Percentiles rank a stretch among this genome's conserved stretches.
Conservation (phyloP, 1,284 basidiomycete genomes). For the Marasmius fiardii region DNA sequence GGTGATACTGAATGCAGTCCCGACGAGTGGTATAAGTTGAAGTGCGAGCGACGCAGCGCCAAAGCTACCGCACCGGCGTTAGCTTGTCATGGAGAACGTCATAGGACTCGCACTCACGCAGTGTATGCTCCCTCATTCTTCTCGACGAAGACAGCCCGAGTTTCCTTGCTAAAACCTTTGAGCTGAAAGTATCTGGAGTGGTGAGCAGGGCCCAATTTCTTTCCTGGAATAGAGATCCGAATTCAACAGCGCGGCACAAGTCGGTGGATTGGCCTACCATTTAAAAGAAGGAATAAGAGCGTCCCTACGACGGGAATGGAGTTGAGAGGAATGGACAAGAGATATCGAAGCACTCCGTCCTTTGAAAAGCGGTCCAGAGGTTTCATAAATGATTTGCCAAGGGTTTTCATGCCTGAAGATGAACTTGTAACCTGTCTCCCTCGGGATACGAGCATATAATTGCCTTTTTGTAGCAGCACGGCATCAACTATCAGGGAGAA, state of each 20-base stretch:
- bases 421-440: constrained; percentile 28
- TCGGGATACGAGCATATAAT: constrained; percentile 35
- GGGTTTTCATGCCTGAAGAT: constrained; percentile 23
- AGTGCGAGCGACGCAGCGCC: constrained; percentile 58
- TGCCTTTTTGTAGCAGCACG: constrained; percentile 38
- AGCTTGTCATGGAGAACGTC: not conserved
- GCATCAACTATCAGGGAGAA: constrained; percentile 34
- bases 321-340: constrained; percentile 61
- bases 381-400: constrained; percentile 35
- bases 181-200: constrained; percentile 71
- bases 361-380: constrained; percentile 33
- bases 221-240: constrained; percentile 23
- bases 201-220: constrained; percentile 55
- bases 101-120: constrained; percentile 31
- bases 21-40: constrained; percentile 60
- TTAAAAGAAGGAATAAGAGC: constrained; percentile 54
- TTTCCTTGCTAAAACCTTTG: constrained; percentile 47
- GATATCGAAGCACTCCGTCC: constrained; percentile 38
- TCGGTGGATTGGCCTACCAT: constrained; percentile 28
- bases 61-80: constrained; percentile 35
- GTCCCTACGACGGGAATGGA: constrained; percentile 68
- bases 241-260: no score
- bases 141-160: constrained; percentile 51
- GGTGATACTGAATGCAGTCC: constrained; percentile 51
- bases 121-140: constrained; percentile 40